Conservation (phyloP, 108 stramenopile genomes). For the Cylindrotheca closterium region DNA sequence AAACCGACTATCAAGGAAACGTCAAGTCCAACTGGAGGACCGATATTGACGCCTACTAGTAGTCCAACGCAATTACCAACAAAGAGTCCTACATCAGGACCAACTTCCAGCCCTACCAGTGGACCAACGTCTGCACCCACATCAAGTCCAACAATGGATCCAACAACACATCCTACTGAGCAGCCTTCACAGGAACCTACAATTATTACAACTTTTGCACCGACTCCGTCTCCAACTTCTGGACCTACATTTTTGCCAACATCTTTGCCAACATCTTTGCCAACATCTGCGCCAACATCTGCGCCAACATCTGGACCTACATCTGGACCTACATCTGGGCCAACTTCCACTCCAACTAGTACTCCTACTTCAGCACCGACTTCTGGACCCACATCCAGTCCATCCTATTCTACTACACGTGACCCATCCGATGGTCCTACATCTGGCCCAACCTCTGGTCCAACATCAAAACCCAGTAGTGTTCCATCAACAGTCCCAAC, state of each 20-base stretch:
- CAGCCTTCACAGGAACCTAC: no score
- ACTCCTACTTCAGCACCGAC: background rate
- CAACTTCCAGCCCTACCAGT: no score
- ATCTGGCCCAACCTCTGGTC: background rate
- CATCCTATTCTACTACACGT: background rate
- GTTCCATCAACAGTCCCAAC: background rate
- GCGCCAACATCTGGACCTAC: background rate
- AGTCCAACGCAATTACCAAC: no score
- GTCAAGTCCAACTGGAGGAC: no score
- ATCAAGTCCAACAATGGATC: no score
- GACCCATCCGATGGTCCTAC: background rate
- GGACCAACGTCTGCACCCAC: no score
- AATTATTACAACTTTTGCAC: background rate
- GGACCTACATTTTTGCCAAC: background rate
- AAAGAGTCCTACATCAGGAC: no score
- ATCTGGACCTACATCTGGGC: background rate
- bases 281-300: background rate
- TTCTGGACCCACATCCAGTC: background rate
- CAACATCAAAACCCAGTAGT: background rate
- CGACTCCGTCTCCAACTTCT: background rate
- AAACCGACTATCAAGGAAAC: no score
- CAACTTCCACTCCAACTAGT: background rate
- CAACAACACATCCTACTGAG: background rate
- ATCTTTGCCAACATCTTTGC: background rate
- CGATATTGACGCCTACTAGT: no score